A percentile compares a stretch with the other conserved stretches of the same genome.
Evolutionary conservation across 352 stramenopile species (phyloP).

Genomic region (Phytophthora pisi): DNA sequence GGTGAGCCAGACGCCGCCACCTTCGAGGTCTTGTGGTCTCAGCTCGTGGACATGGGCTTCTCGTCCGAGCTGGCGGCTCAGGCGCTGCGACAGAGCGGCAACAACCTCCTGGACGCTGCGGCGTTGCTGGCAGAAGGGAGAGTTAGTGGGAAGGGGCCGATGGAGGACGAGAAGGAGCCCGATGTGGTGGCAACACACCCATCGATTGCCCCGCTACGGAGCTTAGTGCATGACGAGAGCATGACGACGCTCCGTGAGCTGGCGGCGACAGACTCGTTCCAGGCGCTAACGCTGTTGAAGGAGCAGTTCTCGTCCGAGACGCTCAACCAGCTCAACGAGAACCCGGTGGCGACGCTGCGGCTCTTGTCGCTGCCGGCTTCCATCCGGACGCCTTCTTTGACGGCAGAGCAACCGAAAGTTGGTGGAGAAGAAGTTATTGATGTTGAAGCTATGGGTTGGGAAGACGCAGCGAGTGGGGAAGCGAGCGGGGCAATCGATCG

Average conservation of each 20-base stretch:
- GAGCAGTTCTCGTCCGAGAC: constrained; percentile 43
- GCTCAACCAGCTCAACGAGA: constrained; percentile 52
- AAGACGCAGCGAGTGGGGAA: background rate
- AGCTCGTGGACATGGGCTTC: constrained; percentile 79
- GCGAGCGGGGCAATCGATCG: constrained; percentile 25
- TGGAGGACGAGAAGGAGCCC: background rate
- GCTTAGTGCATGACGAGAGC: constrained; percentile 28
- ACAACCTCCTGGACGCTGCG: constrained; percentile 47
- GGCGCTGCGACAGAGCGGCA: constrained; percentile 34
- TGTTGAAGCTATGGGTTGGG: constrained; percentile 3
- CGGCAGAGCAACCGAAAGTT: background rate
- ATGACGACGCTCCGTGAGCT: constrained; percentile 36
- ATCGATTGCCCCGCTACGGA: constrained; percentile 34
- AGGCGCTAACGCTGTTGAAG: constrained; percentile 58
- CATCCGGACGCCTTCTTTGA: constrained; percentile 2
- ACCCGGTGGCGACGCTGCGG: constrained; percentile 44
- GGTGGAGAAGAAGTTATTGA: constrained; percentile 20
- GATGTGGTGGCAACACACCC: constrained; percentile 6
- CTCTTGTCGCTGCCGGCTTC: constrained; percentile 32
- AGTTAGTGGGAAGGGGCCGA: background rate
- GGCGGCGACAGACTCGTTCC: constrained; percentile 43
- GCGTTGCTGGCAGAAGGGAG: constrained; percentile 42
- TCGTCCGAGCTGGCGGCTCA: constrained; percentile 24
- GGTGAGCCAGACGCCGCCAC: constrained; percentile 15
- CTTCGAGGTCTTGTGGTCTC: constrained; percentile 24